Percentiles rank a stretch among this genome's conserved stretches.
phyloP scores from a whole-genome alignment of 2,329 filamentous ascomycete species.

The Fonsecaea pedrosoi region DNA sequence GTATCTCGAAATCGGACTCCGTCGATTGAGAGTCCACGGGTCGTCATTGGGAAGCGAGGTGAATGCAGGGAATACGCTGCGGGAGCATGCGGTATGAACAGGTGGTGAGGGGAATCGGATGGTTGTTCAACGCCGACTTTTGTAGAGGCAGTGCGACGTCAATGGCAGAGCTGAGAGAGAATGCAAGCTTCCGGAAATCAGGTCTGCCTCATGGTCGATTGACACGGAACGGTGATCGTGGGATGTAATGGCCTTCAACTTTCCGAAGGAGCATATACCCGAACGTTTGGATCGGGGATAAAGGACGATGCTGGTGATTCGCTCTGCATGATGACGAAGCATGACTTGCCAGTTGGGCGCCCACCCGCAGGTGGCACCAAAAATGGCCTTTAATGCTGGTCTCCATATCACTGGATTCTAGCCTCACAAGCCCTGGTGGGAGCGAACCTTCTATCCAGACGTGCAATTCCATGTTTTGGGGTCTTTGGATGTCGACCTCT shows the following conservation, averaged over 20 bases:
- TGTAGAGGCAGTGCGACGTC: background rate
- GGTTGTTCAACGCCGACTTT: background rate
- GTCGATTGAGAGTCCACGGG: conserved; percentile 80
- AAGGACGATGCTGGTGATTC: background rate
- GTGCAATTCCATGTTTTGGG: no score
- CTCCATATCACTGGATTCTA: no score
- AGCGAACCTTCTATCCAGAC: no score
- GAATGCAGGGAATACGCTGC: conserved; percentile 13
- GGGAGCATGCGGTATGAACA: conserved; percentile 29
- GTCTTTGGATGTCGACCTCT: no score
- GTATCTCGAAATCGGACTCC: conserved; percentile 82
- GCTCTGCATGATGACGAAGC: background rate
- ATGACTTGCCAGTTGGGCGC: background rate
- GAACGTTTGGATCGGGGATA: conserved; percentile 1
- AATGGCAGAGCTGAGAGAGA: background rate
- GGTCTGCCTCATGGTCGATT: background rate
- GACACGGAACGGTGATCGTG: background rate
- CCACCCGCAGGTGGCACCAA: no score
- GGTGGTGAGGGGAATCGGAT: background rate
- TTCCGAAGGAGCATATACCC: background rate
- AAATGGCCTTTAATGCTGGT: no score
- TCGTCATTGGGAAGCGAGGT: conserved; percentile 63
- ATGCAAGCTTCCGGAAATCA: background rate
- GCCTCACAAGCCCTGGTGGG: no score
- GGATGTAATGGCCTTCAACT: background rate